Evolutionary conservation across 2,329 filamentous ascomycete species (phyloP), one percentile per base, ranked within the genome.

Genomic region (Cordyceps cicadae): DNA sequence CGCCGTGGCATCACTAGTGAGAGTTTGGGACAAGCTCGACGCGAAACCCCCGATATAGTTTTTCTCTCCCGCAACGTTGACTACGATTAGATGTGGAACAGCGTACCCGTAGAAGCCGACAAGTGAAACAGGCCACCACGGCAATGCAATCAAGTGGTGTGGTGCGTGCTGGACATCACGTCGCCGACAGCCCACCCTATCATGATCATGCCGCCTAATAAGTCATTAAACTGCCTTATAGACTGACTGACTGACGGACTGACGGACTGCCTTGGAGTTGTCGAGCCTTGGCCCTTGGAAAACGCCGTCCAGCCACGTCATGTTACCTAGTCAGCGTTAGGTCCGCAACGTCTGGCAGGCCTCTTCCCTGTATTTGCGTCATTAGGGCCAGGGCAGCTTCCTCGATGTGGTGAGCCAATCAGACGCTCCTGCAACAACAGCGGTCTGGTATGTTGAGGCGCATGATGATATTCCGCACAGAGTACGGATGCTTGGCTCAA

Each of bases 241-340:
- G 3, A 29, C 21, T n/a, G 24, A 24, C 24, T 24, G 24, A 24
- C 24, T 24, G 24, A 19, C 43, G n/a, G 54, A 41, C 54, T 24
- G n/a, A 26, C 37, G 24, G 5, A 19, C 21, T 37, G 21, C 19
- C 46, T 43, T 11, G 2, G 3, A 26, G 21, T 41, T 48, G 21
- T 5, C 21, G 17, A 32, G 4, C 4, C n/a, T 46, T 21, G 43
- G 17, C 43, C 17, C 8, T 48, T 26, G 9, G 24, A 24, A 39
- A 12, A 41, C 19, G 19, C 12, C 19, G 34, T 11, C 48, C 56
- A 53, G 49, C 56, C 56, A 59, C 55, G 55, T 59, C 55, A 45
- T 24, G 24, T 45, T 37, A 45, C 21, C 15, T 34, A 21, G 8
- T 52, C 56, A 49, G 56, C 49, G 51, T 53, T 59, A 46, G 48